Evolutionary conservation across 2,329 filamentous ascomycete genomes (phyloP), one percentile per base, ranked within the genome.

Genomic region (Anisogramma anomala): DNA sequence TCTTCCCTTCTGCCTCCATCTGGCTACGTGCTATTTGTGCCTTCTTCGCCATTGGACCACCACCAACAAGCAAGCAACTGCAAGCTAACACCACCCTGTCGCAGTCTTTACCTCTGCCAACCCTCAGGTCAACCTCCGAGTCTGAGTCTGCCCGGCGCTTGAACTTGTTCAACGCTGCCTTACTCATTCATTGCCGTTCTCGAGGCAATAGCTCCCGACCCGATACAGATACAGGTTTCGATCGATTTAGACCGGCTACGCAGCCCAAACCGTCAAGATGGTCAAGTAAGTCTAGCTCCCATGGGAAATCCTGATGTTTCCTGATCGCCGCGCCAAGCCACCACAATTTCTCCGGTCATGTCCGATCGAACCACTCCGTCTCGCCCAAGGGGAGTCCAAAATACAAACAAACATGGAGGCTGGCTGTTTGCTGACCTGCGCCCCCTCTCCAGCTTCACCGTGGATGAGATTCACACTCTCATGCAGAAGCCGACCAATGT

Each of bases 261-360:
- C 51, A 30, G 42, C 50, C 66, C 82, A 77, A 65, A 84, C 87
- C 84, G 86, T 73, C 82, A 95, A 87, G 68, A 98, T 98, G 91
- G 91, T 98, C 68, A 95, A 96, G 88, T 95, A 83, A 83, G 88
- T 89, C 42, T 20, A 33, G 39, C 22, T 13, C 15, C 19, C 4
- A 22, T 18, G 14, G 13, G 20, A 13, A 26, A 23, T 28, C 9
- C 36, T 41, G 33, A 33, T 37, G 6, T 23, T 23, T 13, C 22
- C n/a, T 9, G 20, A 26, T 20, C 23, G 31, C 17, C 10, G 4
- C 8, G 5, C 35, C 36, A 34, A n/a, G 18, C 17, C 9, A 17
- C 30, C 14, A 32, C 10, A 13, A 33, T 23, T 6, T 3, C 3
- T 14, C 13, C 25, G 19, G 28, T 27, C 36, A 19, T 33, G 23